Conservation (phyloP, 139 green algal genomes). For the Chlamydomonas incerta region DNA sequence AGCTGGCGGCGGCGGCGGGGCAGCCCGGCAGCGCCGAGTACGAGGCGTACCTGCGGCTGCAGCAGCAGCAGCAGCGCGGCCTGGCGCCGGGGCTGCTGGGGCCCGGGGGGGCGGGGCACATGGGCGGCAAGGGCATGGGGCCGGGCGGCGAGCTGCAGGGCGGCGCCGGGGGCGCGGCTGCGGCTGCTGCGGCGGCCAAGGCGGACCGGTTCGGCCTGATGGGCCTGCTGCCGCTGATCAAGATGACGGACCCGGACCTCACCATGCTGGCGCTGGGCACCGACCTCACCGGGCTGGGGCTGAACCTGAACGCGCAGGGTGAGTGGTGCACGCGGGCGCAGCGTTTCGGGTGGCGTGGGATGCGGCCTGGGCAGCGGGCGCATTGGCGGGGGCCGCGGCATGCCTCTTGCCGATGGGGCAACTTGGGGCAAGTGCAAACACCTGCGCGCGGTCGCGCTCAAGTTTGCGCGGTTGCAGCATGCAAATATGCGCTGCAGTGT, state of each 20-base stretch:
- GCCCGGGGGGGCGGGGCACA: background rate
- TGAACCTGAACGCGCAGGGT: constrained; percentile 91
- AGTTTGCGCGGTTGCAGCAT: too few species aligned
- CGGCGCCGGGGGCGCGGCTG: background rate
- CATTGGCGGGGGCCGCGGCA: too few species aligned
- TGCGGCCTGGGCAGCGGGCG: too few species aligned
- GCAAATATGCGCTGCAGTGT: too few species aligned
- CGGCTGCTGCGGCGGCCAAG: background rate
- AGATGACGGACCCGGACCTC: constrained; percentile 93
- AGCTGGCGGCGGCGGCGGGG: background rate
- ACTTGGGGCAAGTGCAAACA: too few species aligned
- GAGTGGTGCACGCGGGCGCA: too few species aligned
- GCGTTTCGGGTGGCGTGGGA: too few species aligned
- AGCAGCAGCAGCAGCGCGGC: constrained; percentile 42
- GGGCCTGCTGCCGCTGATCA: constrained; percentile 93
- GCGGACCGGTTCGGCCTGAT: constrained; percentile 91
- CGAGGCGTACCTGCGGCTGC: constrained; percentile 32
- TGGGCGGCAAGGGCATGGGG: constrained; percentile 3
- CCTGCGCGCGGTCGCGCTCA: too few species aligned
- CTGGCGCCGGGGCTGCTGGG: constrained; percentile 16
- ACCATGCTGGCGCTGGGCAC: constrained; percentile 96
- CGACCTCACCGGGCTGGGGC: constrained; percentile 95
- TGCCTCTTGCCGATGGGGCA: too few species aligned
- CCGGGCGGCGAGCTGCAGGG: background rate
- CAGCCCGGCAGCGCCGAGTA: constrained; percentile 21